These are phyloP conservation scores for Cymbopogon citratus DNA, from an alignment of 176 grass and related monocot species.

Conservation along the genomic window DNA sequence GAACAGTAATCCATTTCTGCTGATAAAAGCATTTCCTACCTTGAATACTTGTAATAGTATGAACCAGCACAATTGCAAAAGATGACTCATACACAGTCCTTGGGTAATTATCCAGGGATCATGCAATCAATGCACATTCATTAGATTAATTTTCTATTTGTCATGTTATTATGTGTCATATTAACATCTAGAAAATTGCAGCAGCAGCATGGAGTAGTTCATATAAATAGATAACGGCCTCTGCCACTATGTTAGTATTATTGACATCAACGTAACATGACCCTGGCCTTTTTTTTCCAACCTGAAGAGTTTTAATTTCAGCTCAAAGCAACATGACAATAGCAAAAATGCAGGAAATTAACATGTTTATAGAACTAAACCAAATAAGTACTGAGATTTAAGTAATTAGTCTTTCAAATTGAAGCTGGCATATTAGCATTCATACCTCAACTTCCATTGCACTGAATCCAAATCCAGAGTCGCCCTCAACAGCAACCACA, in stretches of 20 bases:
- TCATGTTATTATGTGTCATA: background rate
- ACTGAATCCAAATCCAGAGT: constrained; percentile 95
- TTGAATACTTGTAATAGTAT: background rate
- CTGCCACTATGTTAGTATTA: background rate
- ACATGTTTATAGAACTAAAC: background rate
- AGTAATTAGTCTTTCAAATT: background rate
- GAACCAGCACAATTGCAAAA: background rate
- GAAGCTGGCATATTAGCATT: background rate
- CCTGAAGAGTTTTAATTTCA: background rate
- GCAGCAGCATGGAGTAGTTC: background rate
- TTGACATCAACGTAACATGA: background rate
- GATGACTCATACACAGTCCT: background rate
- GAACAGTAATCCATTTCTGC: background rate
- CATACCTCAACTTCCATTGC: constrained; percentile 98
- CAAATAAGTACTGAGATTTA: background rate
- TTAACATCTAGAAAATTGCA: background rate
- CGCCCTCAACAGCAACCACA: constrained; percentile 93
- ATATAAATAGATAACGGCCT: background rate
- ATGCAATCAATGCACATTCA: background rate
- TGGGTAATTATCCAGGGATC: background rate
- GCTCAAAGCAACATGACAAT: background rate
- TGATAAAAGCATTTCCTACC: background rate
- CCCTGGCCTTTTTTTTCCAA: background rate
- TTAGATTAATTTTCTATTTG: background rate
- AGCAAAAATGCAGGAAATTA: background rate